Percentiles rank a stretch among this genome's conserved stretches.
Conservation (phyloP, 2,329 filamentous ascomycete genomes). For the Paracoccidioides lutzii region DNA sequence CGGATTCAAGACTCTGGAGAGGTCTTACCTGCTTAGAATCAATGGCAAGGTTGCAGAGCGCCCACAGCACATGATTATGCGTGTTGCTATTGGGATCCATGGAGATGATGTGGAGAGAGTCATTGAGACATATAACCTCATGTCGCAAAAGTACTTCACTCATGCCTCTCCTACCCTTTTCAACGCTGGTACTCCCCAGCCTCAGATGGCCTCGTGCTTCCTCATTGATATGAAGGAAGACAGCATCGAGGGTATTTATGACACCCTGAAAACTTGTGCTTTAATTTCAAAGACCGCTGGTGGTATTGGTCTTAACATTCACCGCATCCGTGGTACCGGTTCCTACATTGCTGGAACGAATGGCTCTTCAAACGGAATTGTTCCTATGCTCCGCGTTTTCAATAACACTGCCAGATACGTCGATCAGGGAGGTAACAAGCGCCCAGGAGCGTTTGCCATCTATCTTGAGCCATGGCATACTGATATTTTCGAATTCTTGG, state of each 20-base stretch:
- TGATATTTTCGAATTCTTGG: conserved; percentile 93
- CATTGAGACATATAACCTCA: conserved; percentile 95
- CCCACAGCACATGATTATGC: conserved; percentile 99
- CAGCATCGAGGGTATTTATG: conserved; percentile 98
- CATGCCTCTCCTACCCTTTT: conserved; percentile 96
- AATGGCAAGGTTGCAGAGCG: conserved; percentile 93
- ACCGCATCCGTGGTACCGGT: conserved; percentile 91
- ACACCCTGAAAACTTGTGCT: conserved; percentile 96
- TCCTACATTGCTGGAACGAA: conserved; percentile 98
- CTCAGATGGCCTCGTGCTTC: conserved; percentile 96
- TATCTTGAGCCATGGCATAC: conserved; percentile 99
- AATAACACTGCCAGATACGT: conserved; percentile 99
- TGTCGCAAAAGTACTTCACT: conserved; percentile 98
- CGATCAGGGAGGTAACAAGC: conserved; percentile 98
- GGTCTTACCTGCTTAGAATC: conserved; percentile 91
- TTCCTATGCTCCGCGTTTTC: conserved; percentile 96
- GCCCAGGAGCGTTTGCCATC: conserved; percentile 94
- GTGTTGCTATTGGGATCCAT: conserved; percentile 93
- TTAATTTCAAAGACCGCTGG: conserved; percentile 99
- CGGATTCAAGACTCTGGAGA: conserved; percentile 97
- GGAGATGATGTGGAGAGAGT: conserved; percentile 88
- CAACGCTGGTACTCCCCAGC: conserved; percentile 89
- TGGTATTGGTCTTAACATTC: conserved; percentile 91
- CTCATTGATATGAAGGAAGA: conserved; percentile 99
- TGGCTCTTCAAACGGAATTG: conserved; percentile 91